Conservation (phyloP, 2,329 filamentous ascomycete genomes). For the Cladophialophora exuberans region DNA sequence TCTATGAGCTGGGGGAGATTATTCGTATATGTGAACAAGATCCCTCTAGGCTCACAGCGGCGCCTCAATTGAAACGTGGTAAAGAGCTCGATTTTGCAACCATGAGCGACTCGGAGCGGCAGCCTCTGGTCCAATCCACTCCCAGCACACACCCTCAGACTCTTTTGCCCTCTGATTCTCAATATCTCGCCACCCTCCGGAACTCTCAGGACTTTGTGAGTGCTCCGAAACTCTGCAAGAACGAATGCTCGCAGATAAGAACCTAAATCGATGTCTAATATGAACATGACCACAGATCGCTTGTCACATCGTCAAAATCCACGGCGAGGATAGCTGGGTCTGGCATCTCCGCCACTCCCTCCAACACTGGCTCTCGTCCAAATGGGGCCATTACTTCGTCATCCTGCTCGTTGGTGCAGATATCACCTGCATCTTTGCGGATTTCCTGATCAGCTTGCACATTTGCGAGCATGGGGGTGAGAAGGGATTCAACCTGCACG, state of each 20-base stretch:
- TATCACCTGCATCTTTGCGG: constrained; percentile 56
- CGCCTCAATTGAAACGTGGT: too few species aligned
- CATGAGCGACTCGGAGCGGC: constrained; percentile 16
- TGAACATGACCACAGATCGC: too few species aligned
- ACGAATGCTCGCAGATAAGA: too few species aligned
- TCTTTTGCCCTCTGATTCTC: constrained; percentile 20
- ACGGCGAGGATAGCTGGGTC: constrained; percentile 32
- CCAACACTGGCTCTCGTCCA: constrained; percentile 48
- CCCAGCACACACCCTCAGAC: constrained; percentile 12
- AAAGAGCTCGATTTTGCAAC: too few species aligned
- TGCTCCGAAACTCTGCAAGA: too few species aligned
- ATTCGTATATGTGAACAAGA: too few species aligned
- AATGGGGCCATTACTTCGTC: constrained; percentile 54
- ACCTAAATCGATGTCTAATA: too few species aligned
- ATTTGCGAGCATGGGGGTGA: constrained; percentile 47
- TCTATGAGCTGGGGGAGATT: too few species aligned
- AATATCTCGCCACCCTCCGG: constrained; percentile 5
- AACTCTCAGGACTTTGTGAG: constrained; percentile 17
- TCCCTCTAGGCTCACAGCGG: too few species aligned
- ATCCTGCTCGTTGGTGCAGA: constrained; percentile 55
- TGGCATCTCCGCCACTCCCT: constrained; percentile 28
- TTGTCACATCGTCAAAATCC: constrained; percentile 34
- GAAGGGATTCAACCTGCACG: constrained; percentile 28
- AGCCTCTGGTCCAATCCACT: background rate
- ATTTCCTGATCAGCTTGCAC: constrained; percentile 55